Percentiles rank a stretch among this genome's conserved stretches.
Evolutionary conservation across 306 rosid genomes (phyloP).

Genomic region (Sphenostylis stenocarpa): DNA sequence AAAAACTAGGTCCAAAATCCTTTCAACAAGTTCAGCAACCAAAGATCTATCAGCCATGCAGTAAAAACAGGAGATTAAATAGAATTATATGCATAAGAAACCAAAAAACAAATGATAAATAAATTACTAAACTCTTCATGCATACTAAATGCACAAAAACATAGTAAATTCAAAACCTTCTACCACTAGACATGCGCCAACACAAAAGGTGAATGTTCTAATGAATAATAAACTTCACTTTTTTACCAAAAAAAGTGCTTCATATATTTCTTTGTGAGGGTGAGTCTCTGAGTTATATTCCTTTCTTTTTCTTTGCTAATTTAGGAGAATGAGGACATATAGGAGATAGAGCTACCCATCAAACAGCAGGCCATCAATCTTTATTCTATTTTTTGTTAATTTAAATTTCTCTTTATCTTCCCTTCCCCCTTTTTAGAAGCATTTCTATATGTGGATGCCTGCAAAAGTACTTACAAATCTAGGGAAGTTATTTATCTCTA

Average conservation of each 20-base stretch:
- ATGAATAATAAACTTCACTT: not conserved
- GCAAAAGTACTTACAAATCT: not conserved
- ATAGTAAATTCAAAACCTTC: not conserved
- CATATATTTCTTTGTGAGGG: not conserved
- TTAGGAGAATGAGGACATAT: not conserved
- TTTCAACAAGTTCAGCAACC: slow-evolving; percentile 9
- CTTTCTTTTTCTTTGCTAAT: not conserved
- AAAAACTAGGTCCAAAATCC: slow-evolving; percentile 10
- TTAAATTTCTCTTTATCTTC: not conserved
- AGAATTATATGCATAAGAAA: slow-evolving; percentile 11
- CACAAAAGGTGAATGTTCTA: slow-evolving; percentile 33
- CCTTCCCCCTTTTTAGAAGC: not conserved
- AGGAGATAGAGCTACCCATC: not conserved
- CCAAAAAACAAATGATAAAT: not conserved
- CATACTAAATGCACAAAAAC: not conserved
- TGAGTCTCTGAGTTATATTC: not conserved
- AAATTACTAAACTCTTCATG: not conserved
- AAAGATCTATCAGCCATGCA: not conserved
- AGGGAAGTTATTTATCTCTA: not conserved
- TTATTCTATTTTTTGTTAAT: not conserved
- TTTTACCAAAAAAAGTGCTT: not conserved
- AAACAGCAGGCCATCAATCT: not conserved
- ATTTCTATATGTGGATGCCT: not conserved
- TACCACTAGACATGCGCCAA: not conserved
- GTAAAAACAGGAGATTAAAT: slow-evolving; percentile 7